These are phyloP conservation scores for Myxozyma mucilagina DNA, from an alignment of 805 yeast genomes.

Conservation along the genomic window DNA sequence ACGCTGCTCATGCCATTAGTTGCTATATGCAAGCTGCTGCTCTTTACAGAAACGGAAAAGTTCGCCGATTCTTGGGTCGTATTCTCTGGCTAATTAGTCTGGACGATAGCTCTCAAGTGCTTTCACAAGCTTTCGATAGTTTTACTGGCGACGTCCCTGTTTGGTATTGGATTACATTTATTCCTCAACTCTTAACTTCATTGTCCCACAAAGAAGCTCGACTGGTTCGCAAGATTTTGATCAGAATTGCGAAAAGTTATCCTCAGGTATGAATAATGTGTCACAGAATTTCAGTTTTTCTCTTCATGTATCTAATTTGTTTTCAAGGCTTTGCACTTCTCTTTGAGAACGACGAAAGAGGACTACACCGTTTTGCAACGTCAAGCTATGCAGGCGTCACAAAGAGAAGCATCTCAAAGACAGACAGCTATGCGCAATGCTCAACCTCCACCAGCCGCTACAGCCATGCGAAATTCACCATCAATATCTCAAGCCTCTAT, in stretches of 20 bases:
- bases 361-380: slow-evolving; percentile 86
- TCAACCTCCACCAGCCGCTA: slow-evolving; percentile 13
- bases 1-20: slow-evolving; percentile 90
- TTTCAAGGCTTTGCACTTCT: slow-evolving; percentile 78
- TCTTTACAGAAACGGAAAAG: slow-evolving; percentile 85
- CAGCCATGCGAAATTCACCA: slow-evolving; percentile 31
- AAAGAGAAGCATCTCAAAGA: slow-evolving; percentile 27
- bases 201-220: slow-evolving; percentile 89
- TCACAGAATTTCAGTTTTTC: not conserved
- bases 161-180: slow-evolving; percentile 98
- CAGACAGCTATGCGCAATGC: slow-evolving; percentile 24
- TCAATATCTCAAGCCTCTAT: slow-evolving; percentile 16
- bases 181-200: slow-evolving; percentile 89
- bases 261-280: slow-evolving; percentile 59
- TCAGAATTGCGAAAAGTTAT: slow-evolving; percentile 90
- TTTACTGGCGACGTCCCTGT: slow-evolving; percentile 96
- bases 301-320: not conserved
- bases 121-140: slow-evolving; percentile 84
- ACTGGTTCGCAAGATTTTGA: slow-evolving; percentile 81
- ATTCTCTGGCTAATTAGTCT: slow-evolving; percentile 90
- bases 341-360: slow-evolving; percentile 89
- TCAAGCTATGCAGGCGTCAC: slow-evolving; percentile 60
- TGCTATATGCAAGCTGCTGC: slow-evolving; percentile 98
- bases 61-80: slow-evolving; percentile 82
- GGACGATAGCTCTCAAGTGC: slow-evolving; percentile 79